phyloP scores from a whole-genome alignment of 176 grass and related monocot genomes.

The Aegilops tauschii region DNA sequence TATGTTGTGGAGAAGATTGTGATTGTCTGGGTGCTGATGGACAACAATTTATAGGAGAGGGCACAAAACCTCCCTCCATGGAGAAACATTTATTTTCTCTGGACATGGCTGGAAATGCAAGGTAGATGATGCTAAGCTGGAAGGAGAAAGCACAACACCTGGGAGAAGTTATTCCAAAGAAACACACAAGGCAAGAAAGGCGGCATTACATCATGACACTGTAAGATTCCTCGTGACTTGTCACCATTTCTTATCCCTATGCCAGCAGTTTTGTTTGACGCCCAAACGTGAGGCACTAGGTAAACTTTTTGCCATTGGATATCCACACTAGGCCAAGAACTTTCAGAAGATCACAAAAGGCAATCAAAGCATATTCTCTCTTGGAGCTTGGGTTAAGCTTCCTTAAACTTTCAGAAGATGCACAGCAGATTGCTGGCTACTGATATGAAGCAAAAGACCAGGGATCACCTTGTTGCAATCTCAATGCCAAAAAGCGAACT shows the following conservation, averaged over 20 bases:
- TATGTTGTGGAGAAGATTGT: conserved; percentile 25
- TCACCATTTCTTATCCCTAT: conserved; percentile 9
- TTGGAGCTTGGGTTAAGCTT: background rate
- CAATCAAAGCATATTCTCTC: background rate
- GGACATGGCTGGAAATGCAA: conserved; percentile 41
- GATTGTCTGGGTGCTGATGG: conserved; percentile 27
- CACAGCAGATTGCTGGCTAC: background rate
- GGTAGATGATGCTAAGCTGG: conserved; percentile 11
- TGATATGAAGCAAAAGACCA: background rate
- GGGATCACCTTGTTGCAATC: background rate
- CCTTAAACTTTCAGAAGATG: background rate
- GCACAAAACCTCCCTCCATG: conserved; percentile 24
- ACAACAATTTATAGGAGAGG: conserved; percentile 63
- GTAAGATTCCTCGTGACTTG: conserved; percentile 32
- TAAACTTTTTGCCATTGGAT: background rate
- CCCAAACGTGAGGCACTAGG: background rate
- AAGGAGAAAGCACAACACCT: conserved; percentile 65
- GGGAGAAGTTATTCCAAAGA: conserved; percentile 64
- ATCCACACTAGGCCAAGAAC: background rate
- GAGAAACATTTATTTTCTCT: conserved; percentile 45
- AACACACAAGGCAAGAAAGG: conserved; percentile 70
- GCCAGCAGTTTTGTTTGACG: background rate
- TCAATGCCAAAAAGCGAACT: background rate
- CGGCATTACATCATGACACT: conserved; percentile 20
- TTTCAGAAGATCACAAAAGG: background rate